Evolutionary conservation across 176 grass and related monocot species (phyloP).

Genomic region (Areca catechu): DNA sequence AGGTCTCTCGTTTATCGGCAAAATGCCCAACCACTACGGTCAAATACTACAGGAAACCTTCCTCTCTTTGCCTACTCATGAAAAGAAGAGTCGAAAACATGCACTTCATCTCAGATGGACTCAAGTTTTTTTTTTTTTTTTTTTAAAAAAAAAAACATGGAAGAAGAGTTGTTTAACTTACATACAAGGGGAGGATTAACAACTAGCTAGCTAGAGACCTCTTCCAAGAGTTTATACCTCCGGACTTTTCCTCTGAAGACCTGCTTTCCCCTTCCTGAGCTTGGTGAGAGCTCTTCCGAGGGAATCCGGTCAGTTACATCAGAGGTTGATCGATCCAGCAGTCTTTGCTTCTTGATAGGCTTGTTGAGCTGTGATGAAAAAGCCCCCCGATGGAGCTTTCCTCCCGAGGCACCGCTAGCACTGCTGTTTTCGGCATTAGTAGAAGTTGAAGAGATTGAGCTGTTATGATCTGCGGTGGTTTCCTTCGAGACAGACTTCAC

Average conservation of each 20-base stretch:
- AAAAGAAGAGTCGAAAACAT: too few relatives aligned
- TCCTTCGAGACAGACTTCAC: conserved; percentile 1
- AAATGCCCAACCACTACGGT: too few relatives aligned
- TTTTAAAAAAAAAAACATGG: too few relatives aligned
- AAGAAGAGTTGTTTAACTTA: background rate
- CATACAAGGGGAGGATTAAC: conserved; percentile 4
- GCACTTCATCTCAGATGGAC: too few relatives aligned
- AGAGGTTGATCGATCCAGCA: conserved; percentile 60
- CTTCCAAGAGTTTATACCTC: conserved; percentile 91
- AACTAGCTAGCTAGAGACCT: conserved; percentile 81
- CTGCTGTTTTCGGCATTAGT: background rate
- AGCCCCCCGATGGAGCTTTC: conserved; percentile 41
- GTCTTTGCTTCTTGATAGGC: conserved; percentile 73
- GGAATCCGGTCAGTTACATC: conserved; percentile 42
- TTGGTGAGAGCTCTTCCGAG: conserved; percentile 25
- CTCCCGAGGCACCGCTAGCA: background rate
- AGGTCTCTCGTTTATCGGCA: too few relatives aligned
- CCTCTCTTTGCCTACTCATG: too few relatives aligned
- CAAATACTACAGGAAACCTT: too few relatives aligned
- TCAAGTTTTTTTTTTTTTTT: too few relatives aligned
- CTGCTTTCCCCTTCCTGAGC: conserved; percentile 27
- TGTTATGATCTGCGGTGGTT: background rate
- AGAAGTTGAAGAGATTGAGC: conserved; percentile 14
- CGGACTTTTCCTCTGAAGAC: conserved; percentile 54
- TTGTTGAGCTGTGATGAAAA: conserved; percentile 51